Conservation (phyloP, 371 early-diverging fungal species). For the Massospora cicadina region DNA sequence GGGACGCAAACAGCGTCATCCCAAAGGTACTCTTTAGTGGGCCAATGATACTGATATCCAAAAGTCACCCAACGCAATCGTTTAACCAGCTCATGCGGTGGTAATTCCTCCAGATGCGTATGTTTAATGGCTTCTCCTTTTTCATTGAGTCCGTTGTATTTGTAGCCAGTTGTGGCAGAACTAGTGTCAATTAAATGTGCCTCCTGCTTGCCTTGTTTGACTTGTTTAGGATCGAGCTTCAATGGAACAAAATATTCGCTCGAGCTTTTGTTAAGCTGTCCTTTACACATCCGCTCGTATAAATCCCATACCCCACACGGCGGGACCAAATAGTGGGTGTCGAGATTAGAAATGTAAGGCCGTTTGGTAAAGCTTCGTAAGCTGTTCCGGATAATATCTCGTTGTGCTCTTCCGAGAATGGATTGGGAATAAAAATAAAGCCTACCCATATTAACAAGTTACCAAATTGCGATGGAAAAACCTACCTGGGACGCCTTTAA, state of each 20-base stretch:
- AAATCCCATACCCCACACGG: conserved; percentile 47
- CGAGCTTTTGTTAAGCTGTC: conserved; percentile 16
- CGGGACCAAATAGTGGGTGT: conserved; percentile 57
- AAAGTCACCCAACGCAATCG: conserved; percentile 75
- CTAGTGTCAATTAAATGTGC: conserved; percentile 8
- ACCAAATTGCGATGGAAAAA: not conserved
- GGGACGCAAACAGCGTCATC: conserved; percentile 40
- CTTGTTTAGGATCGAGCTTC: conserved; percentile 14
- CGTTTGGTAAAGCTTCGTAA: conserved; percentile 39
- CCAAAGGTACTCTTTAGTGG: conserved; percentile 39
- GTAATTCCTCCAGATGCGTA: conserved; percentile 16
- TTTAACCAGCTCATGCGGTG: conserved; percentile 27
- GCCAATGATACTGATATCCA: conserved; percentile 88
- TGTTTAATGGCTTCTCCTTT: conserved; percentile 15
- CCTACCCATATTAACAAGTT: conserved; percentile 19
- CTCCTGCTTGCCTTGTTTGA: conserved; percentile 13
- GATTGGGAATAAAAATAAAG: conserved; percentile 52
- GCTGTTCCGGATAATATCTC: conserved; percentile 35
- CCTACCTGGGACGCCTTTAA: not conserved
- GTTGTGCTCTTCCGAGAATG: conserved; percentile 50
- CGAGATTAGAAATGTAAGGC: conserved; percentile 67
- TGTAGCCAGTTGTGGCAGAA: conserved; percentile 11
- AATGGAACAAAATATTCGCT: conserved; percentile 16
- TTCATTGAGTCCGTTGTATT: conserved; percentile 13
- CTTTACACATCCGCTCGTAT: conserved; percentile 21